Evolutionary conservation across 192 early-diverging fungal species (phyloP), one percentile per base, ranked within the genome.

Genomic region (Phycomyces blakesleeanus): DNA sequence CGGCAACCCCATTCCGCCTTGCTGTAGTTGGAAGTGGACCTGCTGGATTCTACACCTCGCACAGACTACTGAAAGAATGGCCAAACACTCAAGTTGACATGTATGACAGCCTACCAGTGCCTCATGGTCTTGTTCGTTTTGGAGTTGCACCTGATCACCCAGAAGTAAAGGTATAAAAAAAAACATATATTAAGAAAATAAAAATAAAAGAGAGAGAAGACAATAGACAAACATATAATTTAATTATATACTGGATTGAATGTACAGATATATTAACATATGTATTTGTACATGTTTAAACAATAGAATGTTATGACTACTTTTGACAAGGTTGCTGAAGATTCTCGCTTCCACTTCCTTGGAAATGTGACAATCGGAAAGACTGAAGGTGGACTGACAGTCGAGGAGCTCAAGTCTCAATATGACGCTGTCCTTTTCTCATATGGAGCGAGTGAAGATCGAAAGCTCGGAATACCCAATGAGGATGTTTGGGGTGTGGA

Each of bases 71-170:
- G n/a, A 85, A 84, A 66, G 72, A 83, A 6, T 47, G 78, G 39
- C 64, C 83, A 9, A 69, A 71, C 22, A 73, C 77, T 0, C 27
- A 69, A 15, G 69, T 98, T 37, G 93, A 97, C 67, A 90, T 98
- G 76, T 91, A 86, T 59, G 97, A 97, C 66, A 69, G 79, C 25
- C 76, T 93, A 0, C 92, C 93, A 0, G 79, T 91, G 0, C 97
- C 97, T 4, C 88, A 89, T 72, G 95, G 97, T 1, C 79, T 97
- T 6, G 93, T 93, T 24, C 83, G 95, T 1, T 98, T 85, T 73
- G 97, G 95, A 26, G 95, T 98, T 15, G 94, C 97, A 21, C 93
- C 97, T 5, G 93, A 97, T 73, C 97, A 98, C 66, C 93, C 91
- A 6, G 95, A 97, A 76, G 97, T 96, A 22, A 98, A 98, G 81